Base-by-base conservation (phyloP, 1,284 basidiomycete species). In the Volvariella volvacea region DNA sequence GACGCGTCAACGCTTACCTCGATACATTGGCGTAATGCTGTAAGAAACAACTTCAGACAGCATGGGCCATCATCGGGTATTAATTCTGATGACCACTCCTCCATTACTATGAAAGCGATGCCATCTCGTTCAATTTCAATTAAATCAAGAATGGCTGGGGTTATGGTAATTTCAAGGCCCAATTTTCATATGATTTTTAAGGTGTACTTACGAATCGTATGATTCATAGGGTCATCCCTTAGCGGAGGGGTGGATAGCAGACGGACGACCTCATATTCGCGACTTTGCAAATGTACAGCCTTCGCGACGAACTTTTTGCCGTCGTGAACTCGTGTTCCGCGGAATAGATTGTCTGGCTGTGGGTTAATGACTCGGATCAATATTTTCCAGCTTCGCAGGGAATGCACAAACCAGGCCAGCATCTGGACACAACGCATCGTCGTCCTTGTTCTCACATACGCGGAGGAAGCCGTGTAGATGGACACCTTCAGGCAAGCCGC, bases 101-200 rank as follows among this genome's bases (percentile, higher is more conserved):
- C 84, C 83, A 86, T 86, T 32, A 87, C 75, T 45, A 88, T 78
- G 53, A 88, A 80, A 6, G 67, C 78, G 28, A 83, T 55, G 41
- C 66, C 58, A 43, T 83, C 77, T n/a, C 65, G 55, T 1, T 63
- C 59, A 17, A 76, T 64, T 50, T 77, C 71, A 42, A 87, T 72
- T 21, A 83, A 57, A 53, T 81, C 80, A 22, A 83, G 59, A 14
- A 87, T 67, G 39, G 84, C 83, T 87, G 52, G 8, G 41, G 20
- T 15, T n/a, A 32, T 42, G 36, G 15, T 8, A 31, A 41, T 33
- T 25, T 33, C 48, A 16, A 51, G 46, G 4, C 21, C 14, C 14
- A 19, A 12, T 6, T n/a, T 6, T 12, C 6, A 20, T 7, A 44
- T n/a, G n/a, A n/a, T n/a, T n/a, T n/a, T n/a, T n/a, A 41, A 39